Evolutionary conservation across 192 early-diverging fungal species (phyloP), one percentile per base, ranked within the genome.

Genomic region (Coemansia sp.): DNA sequence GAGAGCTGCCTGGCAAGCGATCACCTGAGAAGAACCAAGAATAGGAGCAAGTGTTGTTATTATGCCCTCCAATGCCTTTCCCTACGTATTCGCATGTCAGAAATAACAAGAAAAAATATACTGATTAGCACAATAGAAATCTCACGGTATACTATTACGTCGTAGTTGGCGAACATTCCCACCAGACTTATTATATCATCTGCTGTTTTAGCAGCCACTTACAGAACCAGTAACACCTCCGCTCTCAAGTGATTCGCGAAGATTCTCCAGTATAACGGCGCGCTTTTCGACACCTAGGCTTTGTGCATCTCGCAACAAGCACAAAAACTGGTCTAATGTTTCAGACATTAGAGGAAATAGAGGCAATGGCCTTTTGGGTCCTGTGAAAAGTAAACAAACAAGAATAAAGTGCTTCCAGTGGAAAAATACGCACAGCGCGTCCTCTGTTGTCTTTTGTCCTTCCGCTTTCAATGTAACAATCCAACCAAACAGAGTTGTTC

Each of bases 1-100:
- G 2, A 83, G 64, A 11, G 76, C 80, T 18, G 80, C 76, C 67
- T 77, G 75, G 52, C 76, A 75, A 15, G 76, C 80, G 59, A 78
- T 78, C 21, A 83, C 80, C 57, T 83, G 80, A 8, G 75, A 78
- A 21, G 80, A 78, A 15, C 69, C 68, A n/a, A 83, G 72, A 15
- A 66, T 72, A 16, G 72, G 63, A 3, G 80, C 65, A n/a, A 83
- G 65, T 8, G 52, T 39, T 12, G 80, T 67, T 3, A 75, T 69
- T 41, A 83, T 70, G 16, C 69, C 76, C 37, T 83, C 80, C 37
- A 78, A 42, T 7, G 72, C 76, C 63, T 78, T 83, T 52, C 61
- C 15, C 79, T 82, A 82, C 19, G 54, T 39, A 5, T 3, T 12
- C 13, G 62, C 10, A 39, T 5, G 15, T 1, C 19, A 36, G 8